phyloP scores from a whole-genome alignment of 1,139 yeast genomes.

The Yamadazyma conglobata region DNA sequence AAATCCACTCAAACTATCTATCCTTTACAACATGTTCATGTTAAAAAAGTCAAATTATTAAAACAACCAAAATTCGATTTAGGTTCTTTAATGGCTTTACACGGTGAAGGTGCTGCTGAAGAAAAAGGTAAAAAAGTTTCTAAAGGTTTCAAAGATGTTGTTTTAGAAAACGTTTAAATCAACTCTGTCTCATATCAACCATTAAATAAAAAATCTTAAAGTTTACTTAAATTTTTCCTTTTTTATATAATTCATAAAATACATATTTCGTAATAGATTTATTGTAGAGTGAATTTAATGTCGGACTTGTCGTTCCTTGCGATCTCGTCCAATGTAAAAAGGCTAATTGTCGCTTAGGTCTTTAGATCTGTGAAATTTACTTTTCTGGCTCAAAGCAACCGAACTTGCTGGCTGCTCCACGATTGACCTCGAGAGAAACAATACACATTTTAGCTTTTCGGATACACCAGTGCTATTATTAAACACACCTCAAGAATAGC shows the following conservation, averaged over 20 bases:
- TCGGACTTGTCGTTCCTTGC: too few relatives aligned
- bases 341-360: too few relatives aligned
- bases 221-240: constrained; percentile 1
- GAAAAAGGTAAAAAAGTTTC: constrained; percentile 52
- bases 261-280: constrained; percentile 11
- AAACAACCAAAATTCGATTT: constrained; percentile 53
- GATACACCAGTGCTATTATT: too few relatives aligned
- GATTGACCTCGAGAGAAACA: too few relatives aligned
- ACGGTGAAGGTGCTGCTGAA: constrained; percentile 50
- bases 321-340: too few relatives aligned
- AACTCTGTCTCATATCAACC: constrained; percentile 1
- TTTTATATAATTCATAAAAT: constrained; percentile 14
- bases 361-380: too few relatives aligned
- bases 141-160: constrained; percentile 49
- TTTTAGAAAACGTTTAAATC: constrained; percentile 43
- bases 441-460: too few relatives aligned
- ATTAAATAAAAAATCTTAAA: constrained; percentile 1
- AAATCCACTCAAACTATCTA: constrained; percentile 49
- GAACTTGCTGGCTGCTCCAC: too few relatives aligned
- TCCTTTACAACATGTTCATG: constrained; percentile 52
- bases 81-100: constrained; percentile 49
- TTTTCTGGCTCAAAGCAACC: too few relatives aligned
- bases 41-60: constrained; percentile 52
- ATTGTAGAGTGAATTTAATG: neutral
- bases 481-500: too few relatives aligned